These are phyloP conservation scores for Pythium sp. DNA, from an alignment of 352 stramenopile species.

Conservation along the genomic window DNA sequence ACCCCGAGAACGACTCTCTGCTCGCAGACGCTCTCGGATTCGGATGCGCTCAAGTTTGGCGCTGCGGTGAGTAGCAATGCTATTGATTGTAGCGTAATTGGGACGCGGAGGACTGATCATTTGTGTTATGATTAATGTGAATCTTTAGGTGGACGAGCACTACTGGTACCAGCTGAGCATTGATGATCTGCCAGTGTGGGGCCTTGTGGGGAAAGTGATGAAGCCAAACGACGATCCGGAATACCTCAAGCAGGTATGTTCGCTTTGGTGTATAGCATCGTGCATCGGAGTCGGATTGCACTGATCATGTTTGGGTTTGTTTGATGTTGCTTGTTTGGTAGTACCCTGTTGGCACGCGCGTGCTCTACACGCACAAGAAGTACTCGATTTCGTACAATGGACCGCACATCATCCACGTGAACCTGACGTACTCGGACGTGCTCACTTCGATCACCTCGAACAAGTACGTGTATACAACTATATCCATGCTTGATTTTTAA, in stretches of 20 bases:
- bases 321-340: constrained; percentile 15
- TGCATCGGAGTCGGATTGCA: not conserved
- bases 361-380: constrained; percentile 97
- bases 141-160: constrained; percentile 86
- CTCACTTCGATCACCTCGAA: constrained; percentile 82
- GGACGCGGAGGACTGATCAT: not conserved
- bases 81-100: not conserved
- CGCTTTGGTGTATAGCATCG: not conserved
- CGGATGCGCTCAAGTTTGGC: constrained; percentile 76
- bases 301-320: not conserved
- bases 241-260: constrained; percentile 63
- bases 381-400: constrained; percentile 97
- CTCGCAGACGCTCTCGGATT: constrained; percentile 64
- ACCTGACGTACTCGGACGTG: constrained; percentile 93
- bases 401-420: constrained; percentile 97
- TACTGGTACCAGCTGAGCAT: constrained; percentile 99
- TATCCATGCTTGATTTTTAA: not conserved
- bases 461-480: constrained; percentile 36
- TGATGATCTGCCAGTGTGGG: constrained; percentile 98
- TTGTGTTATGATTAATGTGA: not conserved
- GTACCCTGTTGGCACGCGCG: constrained; percentile 70
- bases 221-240: constrained; percentile 83
- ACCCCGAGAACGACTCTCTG: constrained; percentile 68
- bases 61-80: constrained; percentile 42
- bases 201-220: constrained; percentile 97